Conservation (phyloP, 257 asterid species). For the Coffea eugenioides region DNA sequence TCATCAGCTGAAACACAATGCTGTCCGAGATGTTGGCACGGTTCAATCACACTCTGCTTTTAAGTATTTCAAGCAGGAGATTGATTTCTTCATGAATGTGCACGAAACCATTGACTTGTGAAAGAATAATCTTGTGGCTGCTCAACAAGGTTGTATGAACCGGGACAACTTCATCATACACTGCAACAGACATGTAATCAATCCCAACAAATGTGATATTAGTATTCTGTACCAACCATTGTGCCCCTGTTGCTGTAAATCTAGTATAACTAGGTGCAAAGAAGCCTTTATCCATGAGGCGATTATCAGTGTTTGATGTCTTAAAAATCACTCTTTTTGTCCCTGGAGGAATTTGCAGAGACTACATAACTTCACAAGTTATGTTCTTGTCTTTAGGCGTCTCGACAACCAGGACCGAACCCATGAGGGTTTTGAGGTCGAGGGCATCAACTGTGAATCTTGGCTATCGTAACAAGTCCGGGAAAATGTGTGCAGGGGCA, state of each 20-base stretch:
- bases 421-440: conserved; percentile 67
- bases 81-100: no score
- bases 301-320: neutral
- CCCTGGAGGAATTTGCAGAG: neutral
- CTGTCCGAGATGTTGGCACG: conserved; percentile 1
- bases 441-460: conserved; percentile 72
- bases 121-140: conserved; percentile 15
- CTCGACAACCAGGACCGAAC: conserved; percentile 75
- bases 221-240: neutral
- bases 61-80: neutral
- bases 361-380: conserved; percentile 30
- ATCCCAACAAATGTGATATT: conserved; percentile 19
- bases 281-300: neutral
- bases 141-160: conserved; percentile 25
- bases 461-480: conserved; percentile 34
- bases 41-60: neutral
- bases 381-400: conserved; percentile 75
- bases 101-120: no score
- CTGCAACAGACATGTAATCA: conserved; percentile 35
- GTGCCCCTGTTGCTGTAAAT: neutral
- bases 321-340: neutral
- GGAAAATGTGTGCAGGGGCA: conserved; percentile 70
- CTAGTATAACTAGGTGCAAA: neutral
- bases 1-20: neutral
- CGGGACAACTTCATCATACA: neutral